phyloP scores from a whole-genome alignment of 2,329 filamentous ascomycete genomes.

The Aureobasidium sp. region DNA sequence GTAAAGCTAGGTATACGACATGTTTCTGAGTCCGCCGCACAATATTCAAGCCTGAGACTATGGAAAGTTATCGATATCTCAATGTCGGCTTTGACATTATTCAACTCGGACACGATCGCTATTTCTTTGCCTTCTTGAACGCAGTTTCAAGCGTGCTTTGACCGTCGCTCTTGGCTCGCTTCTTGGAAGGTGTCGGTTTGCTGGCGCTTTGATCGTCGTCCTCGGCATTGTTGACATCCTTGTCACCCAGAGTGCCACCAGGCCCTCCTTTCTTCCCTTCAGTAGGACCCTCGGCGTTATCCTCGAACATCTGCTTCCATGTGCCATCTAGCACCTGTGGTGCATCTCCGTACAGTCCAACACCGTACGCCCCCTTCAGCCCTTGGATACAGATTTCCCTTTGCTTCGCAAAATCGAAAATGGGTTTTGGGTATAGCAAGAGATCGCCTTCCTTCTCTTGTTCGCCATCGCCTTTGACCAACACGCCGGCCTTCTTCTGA shows the following conservation, averaged over 20 bases:
- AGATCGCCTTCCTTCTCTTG: slow-evolving; percentile 38
- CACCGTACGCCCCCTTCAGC: slow-evolving; percentile 64
- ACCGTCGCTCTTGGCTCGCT: slow-evolving; percentile 26
- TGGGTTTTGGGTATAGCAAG: slow-evolving; percentile 60
- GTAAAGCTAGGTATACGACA: too few species aligned
- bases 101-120: too few species aligned
- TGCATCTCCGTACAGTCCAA: slow-evolving; percentile 59
- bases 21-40: too few species aligned
- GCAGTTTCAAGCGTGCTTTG: slow-evolving; percentile 29
- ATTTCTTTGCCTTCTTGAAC: slow-evolving; percentile 27
- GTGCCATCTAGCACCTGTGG: slow-evolving; percentile 54
- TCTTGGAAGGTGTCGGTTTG: not conserved
- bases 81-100: too few species aligned
- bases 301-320: slow-evolving; percentile 45
- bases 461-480: slow-evolving; percentile 48
- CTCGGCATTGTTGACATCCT: slow-evolving; percentile 16
- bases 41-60: too few species aligned
- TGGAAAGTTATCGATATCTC: too few species aligned
- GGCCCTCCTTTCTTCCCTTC: slow-evolving; percentile 34
- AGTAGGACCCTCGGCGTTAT: slow-evolving; percentile 41
- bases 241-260: slow-evolving; percentile 31
- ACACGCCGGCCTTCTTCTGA: slow-evolving; percentile 61
- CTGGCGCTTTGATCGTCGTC: not conserved
- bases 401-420: slow-evolving; percentile 66
- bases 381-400: slow-evolving; percentile 56